A percentile compares a stretch with the other conserved stretches of the same genome.
phyloP scores from a whole-genome alignment of 2,329 filamentous ascomycete species.

The Zymoseptoria brevis region DNA sequence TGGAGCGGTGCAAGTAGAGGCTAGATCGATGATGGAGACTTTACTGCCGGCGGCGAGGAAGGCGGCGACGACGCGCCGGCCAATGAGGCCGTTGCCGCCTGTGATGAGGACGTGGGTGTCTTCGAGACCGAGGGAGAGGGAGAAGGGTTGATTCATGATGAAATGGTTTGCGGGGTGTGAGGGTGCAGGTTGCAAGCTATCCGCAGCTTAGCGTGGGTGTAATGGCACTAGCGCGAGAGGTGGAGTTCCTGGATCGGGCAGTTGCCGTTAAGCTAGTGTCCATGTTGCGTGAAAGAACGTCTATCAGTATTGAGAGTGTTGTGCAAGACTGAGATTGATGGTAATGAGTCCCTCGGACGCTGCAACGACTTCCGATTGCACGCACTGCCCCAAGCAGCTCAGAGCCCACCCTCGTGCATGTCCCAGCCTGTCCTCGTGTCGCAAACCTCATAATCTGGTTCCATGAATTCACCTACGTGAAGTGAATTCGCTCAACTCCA shows the following conservation, averaged over 20 bases:
- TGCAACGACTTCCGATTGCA: no score
- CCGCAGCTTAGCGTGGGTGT: neutral
- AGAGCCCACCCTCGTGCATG: no score
- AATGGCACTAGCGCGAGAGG: neutral
- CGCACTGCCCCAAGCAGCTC: no score
- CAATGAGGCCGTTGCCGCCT: conserved; percentile 37
- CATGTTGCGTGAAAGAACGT: neutral
- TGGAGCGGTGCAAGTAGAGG: neutral
- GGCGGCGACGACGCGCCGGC: conserved; percentile 32
- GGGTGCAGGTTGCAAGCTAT: neutral
- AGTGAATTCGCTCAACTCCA: no score
- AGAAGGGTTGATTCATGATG: conserved; percentile 11
- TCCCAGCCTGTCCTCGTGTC: no score
- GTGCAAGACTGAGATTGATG: no score
- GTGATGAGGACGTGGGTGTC: conserved; percentile 36
- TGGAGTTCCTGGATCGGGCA: neutral
- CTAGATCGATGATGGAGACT: conserved; percentile 30
- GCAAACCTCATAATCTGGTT: no score
- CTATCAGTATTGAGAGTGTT: no score
- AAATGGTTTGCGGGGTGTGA: neutral
- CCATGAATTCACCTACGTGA: no score
- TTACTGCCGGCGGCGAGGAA: conserved; percentile 37
- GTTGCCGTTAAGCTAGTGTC: neutral
- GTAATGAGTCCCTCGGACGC: no score
- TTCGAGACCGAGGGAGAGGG: conserved; percentile 31